phyloP scores from a whole-genome alignment of 2,329 filamentous ascomycete species.

The Cladorrhinum sp. region DNA sequence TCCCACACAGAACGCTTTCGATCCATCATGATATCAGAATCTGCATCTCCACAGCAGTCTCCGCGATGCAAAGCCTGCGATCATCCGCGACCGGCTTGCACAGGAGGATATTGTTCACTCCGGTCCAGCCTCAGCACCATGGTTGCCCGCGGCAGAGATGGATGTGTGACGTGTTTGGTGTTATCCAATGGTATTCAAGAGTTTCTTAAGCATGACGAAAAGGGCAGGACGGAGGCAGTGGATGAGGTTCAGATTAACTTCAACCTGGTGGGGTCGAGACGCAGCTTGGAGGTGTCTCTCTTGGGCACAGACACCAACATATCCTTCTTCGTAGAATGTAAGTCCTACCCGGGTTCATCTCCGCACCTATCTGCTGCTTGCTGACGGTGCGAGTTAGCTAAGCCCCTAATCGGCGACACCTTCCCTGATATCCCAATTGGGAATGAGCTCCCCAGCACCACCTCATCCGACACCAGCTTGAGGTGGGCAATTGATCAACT shows the following conservation, averaged over 20 bases:
- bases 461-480: conserved; percentile 7
- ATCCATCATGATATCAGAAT: too few species aligned
- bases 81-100: conserved; percentile 13
- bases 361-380: too few species aligned
- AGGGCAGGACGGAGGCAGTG: background rate
- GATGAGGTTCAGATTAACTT: conserved; percentile 14
- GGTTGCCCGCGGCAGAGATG: conserved; percentile 3
- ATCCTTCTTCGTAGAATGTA: conserved; percentile 12
- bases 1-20: too few species aligned
- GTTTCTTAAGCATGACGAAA: background rate
- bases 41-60: too few species aligned
- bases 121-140: conserved; percentile 9
- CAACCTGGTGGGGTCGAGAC: conserved; percentile 6
- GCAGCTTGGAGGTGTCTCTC: conserved; percentile 13
- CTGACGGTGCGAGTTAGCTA: too few species aligned
- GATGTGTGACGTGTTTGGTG: conserved; percentile 12
- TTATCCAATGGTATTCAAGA: conserved; percentile 10
- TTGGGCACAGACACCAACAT: conserved; percentile 10
- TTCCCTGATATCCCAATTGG: conserved; percentile 17
- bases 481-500: conserved; percentile 16
- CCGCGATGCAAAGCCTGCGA: conserved; percentile 12
- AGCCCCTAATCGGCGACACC: background rate
- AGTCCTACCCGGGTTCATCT: background rate
- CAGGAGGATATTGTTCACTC: conserved; percentile 6
- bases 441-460: conserved; percentile 5